A percentile compares a stretch with the other conserved stretches of the same genome.
These are phyloP conservation scores for Peronospora belbahrii DNA, from an alignment of 352 stramenopile genomes.

Conservation along the genomic window DNA sequence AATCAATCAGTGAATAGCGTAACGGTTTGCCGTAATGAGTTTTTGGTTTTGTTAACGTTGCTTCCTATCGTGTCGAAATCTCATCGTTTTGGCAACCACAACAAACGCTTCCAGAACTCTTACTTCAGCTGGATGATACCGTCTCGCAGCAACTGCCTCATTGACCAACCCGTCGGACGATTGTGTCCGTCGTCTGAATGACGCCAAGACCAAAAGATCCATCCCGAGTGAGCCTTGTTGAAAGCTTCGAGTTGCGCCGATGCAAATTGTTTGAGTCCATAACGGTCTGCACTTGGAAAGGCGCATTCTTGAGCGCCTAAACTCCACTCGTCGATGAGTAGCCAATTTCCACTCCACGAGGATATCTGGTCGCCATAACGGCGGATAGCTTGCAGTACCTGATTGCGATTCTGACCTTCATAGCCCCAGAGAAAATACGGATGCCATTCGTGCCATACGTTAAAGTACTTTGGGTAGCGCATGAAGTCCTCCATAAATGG, in stretches of 20 bases:
- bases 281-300: constrained; percentile 43
- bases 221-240: constrained; percentile 56
- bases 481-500: constrained; percentile 59
- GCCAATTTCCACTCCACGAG: constrained; percentile 57
- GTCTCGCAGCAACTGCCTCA: constrained; percentile 72
- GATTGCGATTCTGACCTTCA: constrained; percentile 41
- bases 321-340: constrained; percentile 84
- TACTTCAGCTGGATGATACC: constrained; percentile 38
- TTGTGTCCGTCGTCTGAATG: constrained; percentile 62
- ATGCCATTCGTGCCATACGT: constrained; percentile 85
- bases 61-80: no score
- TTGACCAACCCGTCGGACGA: constrained; percentile 55
- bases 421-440: constrained; percentile 85
- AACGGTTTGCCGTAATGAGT: no score
- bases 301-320: constrained; percentile 47
- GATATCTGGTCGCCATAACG: constrained; percentile 48
- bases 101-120: constrained; percentile 2
- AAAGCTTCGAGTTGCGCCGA: constrained; percentile 53
- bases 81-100: no score
- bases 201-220: constrained; percentile 83
- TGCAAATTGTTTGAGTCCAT: constrained; percentile 42
- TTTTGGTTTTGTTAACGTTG: no score
- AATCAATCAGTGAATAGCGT: no score
- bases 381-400: constrained; percentile 53
- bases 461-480: constrained; percentile 43